Evolutionary conservation across 202 grass and related monocot genomes (phyloP), one percentile per base, ranked within the genome.

Genomic region (Musa balbisiana): DNA sequence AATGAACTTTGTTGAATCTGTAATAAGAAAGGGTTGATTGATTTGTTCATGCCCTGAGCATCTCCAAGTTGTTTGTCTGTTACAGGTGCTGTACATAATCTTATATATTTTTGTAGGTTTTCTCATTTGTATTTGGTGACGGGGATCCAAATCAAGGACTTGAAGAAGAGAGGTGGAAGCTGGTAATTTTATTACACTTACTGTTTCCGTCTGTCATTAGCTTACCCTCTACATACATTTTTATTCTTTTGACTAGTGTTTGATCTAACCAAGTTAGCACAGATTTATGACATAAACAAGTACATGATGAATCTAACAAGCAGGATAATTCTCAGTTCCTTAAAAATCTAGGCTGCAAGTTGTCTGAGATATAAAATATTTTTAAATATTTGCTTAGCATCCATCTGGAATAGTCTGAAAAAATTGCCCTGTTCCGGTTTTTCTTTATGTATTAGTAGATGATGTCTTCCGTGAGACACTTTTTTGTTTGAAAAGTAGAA

Each of bases 1-100:
- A 73, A 94, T 91, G 86, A 94, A 93, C 83, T 98, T 98, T 82
- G 93, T 98, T 92, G 94, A 98, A 98, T 98, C 94, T 94, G 94
- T 98, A 97, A 97, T 91, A 69, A 85, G 79, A 93, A 88, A 89
- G 83, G 87, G 88, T 89, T 98, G 87, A 86, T 71, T 92, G 89
- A 80, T 86, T 88, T 85, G 19, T 92, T 91, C 51, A 80, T 87
- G 85, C 80, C 51, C 58, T 72, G 53, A 64, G 19, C 62, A 73
- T 65, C 69, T 67, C 64, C 21, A 43, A 79, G 21, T 4, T 51
- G 67, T 56, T 64, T 73, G 12, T 82, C 23, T 6, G 33, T 43
- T 43, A 43, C 33, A 43, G 51, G 63, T 85, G 3, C 50, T 49
- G 21, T 82, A 73, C 82, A 72, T 76, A 71, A 62, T 81, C 77